phyloP scores from a whole-genome alignment of 139 green algal genomes.

The Trebouxia sp. region DNA sequence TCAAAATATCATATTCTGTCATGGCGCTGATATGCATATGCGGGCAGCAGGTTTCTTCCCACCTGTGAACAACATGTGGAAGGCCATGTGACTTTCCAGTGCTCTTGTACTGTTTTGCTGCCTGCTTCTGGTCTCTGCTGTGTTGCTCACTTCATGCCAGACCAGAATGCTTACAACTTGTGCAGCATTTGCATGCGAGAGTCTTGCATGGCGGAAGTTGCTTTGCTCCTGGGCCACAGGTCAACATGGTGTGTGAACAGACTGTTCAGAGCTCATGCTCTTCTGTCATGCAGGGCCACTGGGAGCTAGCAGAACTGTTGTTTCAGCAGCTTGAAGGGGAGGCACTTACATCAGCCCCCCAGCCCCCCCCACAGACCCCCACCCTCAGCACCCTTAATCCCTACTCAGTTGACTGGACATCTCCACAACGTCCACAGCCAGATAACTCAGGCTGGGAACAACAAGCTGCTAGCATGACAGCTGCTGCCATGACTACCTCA shows the following conservation, averaged over 20 bases:
- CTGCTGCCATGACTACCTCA: not conserved
- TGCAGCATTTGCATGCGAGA: not conserved
- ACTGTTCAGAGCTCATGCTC: not conserved
- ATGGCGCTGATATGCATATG: too few relatives aligned
- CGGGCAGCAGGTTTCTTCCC: too few relatives aligned
- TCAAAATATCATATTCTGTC: not conserved
- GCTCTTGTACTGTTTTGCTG: too few relatives aligned
- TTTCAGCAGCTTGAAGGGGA: conserved; percentile 77
- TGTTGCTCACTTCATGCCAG: not conserved
- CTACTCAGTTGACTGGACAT: conserved; percentile 11
- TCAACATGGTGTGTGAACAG: too few relatives aligned
- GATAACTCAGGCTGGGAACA: conserved; percentile 7
- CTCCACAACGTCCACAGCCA: not conserved
- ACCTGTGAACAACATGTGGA: too few relatives aligned
- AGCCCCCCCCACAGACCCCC: not conserved
- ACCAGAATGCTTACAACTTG: not conserved
- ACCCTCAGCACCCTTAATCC: not conserved
- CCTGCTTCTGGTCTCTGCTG: not conserved
- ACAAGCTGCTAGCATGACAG: not conserved
- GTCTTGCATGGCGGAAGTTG: too few relatives aligned
- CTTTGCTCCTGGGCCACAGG: too few relatives aligned
- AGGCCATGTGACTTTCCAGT: too few relatives aligned
- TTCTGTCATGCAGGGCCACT: conserved; percentile 65
- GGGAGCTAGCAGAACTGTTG: conserved; percentile 76
- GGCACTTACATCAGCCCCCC: conserved; percentile 36